Evolutionary conservation across 192 early-diverging fungal species (phyloP).

Genomic region (Coemansia sp.): DNA sequence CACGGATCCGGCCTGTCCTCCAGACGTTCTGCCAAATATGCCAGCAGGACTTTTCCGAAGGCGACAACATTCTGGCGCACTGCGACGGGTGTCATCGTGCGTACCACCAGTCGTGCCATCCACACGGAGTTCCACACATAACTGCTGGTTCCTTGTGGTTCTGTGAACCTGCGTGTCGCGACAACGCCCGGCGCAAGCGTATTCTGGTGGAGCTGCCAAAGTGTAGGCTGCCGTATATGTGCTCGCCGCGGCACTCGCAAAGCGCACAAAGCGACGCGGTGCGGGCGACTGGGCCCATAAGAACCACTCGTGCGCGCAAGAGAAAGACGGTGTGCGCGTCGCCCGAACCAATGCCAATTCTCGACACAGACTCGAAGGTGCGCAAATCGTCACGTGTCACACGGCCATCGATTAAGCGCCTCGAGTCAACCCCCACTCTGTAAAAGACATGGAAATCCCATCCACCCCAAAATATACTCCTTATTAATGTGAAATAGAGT

Average conservation of each 20-base stretch:
- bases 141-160: constrained; percentile 27
- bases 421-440: not conserved
- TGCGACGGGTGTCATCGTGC: constrained; percentile 85
- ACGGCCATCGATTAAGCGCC: constrained; percentile 46
- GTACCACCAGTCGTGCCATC: constrained; percentile 72
- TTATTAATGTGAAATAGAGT: constrained; percentile 3
- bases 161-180: constrained; percentile 45
- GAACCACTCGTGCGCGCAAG: constrained; percentile 27
- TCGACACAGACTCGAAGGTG: constrained; percentile 18
- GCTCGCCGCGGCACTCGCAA: constrained; percentile 37
- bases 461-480: too few species aligned
- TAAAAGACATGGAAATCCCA: too few species aligned
- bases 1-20: constrained; percentile 79
- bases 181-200: constrained; percentile 38
- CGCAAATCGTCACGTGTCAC: constrained; percentile 50
- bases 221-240: constrained; percentile 50
- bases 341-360: constrained; percentile 11
- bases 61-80: constrained; percentile 64
- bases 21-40: constrained; percentile 84
- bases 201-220: constrained; percentile 54
- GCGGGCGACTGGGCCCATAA: constrained; percentile 4
- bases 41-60: constrained; percentile 62
- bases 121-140: constrained; percentile 24
- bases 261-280: not conserved
- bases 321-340: constrained; percentile 23